Conservation (phyloP, 805 yeast species). For the Metschnikowia orientalis region DNA sequence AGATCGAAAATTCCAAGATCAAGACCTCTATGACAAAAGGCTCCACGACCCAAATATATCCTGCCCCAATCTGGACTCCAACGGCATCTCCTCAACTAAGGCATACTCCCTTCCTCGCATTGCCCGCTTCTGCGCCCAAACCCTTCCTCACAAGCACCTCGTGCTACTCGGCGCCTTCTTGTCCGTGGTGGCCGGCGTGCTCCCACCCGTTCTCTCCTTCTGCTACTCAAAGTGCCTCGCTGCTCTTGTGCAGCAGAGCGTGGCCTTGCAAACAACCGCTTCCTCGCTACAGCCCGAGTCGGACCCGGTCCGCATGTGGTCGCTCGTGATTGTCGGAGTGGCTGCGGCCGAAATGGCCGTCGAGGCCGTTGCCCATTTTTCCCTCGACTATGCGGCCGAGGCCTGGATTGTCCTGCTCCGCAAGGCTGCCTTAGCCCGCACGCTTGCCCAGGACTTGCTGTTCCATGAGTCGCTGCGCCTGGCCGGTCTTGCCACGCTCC, state of each 20-base stretch:
- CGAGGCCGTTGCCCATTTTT: slow-evolving; percentile 46
- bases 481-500: slow-evolving; percentile 56
- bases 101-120: slow-evolving; percentile 25
- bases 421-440: slow-evolving; percentile 40
- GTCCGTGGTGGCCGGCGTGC: slow-evolving; percentile 55
- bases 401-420: slow-evolving; percentile 59
- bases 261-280: slow-evolving; percentile 27
- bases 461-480: slow-evolving; percentile 49
- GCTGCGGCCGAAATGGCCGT: slow-evolving; percentile 59
- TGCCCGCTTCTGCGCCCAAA: slow-evolving; percentile 21
- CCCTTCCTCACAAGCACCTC: slow-evolving; percentile 20
- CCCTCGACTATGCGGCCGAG: slow-evolving; percentile 61
- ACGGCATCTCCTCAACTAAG: too few species aligned
- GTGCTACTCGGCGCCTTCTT: slow-evolving; percentile 48
- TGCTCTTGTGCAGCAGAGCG: slow-evolving; percentile 37
- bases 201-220: slow-evolving; percentile 75
- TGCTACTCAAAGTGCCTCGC: slow-evolving; percentile 66
- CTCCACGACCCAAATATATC: too few species aligned
- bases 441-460: slow-evolving; percentile 47
- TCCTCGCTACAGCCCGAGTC: slow-evolving; percentile 23
- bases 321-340: slow-evolving; percentile 70
- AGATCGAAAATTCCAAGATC: too few species aligned
- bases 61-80: too few species aligned
- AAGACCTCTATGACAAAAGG: too few species aligned
- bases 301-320: slow-evolving; percentile 24